Base-by-base conservation (phyloP, 495 filamentous ascomycete genomes). In the Daldinia vernicosa region DNA sequence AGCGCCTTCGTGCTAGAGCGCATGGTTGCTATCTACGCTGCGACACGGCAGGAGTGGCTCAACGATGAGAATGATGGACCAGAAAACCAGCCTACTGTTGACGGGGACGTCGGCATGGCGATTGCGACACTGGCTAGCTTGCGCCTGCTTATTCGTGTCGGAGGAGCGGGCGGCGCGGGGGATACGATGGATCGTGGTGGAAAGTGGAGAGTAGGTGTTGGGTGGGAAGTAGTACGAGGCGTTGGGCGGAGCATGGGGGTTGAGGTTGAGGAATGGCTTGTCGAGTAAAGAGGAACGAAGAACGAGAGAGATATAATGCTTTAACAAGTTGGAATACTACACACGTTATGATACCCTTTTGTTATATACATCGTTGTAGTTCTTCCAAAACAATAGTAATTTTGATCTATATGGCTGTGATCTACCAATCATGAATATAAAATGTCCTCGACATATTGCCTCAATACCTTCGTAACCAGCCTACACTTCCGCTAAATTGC, bases 1-100 rank as follows among this genome's bases (percentile, higher is more conserved):
- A 90, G 93, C 59, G 87, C 93, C 3, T 99, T 98, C 74, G 87
- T 92, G 17, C 80, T 98, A 9, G 95, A 99, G 81, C 85, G 95
- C 4, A 83, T 97, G 79, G 81, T 97, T 22, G 93, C 95, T 0
- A 96, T 99, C 27, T 94, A 95, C 71, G 89, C 90, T 27, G 89
- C 91, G 1, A 89, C 98, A 47, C 80, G 91, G 35, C 89, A 90
- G 1, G 90, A 94, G 63, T 87, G 89, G 69, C 84, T 88, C 14
- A 81, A 82, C 6, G 82, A 80, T 66, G 74, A 70, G 6, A 11
- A 80, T 67, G 75, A 70, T 37, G 64, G 19, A 17, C 35, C 45
- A 33, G 68, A 59, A 14, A 65, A 27, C 28, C 60, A 70, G 55
- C 59, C 19, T 3, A n/a, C 35, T 75, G 83, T 85, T 22, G 84